phyloP scores from a whole-genome alignment of 305 asterid genomes.

The Caryopteris hybrid region DNA sequence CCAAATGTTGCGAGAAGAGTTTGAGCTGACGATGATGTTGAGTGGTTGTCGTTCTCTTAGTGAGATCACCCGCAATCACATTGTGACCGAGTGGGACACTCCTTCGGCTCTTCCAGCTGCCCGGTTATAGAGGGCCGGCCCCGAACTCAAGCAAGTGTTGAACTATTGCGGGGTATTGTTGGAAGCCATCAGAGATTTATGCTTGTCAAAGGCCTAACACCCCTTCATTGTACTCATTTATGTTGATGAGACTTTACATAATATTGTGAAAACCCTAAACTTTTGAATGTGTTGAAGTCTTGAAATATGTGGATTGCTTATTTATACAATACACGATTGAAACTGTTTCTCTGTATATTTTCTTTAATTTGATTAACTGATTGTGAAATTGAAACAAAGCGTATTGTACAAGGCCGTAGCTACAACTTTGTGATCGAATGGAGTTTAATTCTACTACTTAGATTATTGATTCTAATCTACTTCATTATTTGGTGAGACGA shows the following conservation, averaged over 20 bases:
- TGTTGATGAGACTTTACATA: slow-evolving; percentile 24
- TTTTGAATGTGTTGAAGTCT: slow-evolving; percentile 25
- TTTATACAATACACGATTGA: too few relatives aligned
- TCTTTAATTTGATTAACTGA: too few relatives aligned
- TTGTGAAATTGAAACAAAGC: too few relatives aligned
- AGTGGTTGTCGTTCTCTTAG: slow-evolving; percentile 72
- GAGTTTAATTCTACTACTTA: too few relatives aligned
- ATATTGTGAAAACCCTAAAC: slow-evolving; percentile 13
- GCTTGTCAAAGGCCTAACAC: slow-evolving; percentile 20
- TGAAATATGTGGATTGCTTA: too few relatives aligned
- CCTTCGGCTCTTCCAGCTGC: slow-evolving; percentile 52
- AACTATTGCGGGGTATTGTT: not conserved
- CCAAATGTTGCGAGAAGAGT: slow-evolving; percentile 83
- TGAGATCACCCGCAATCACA: slow-evolving; percentile 80
- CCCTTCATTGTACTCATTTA: slow-evolving; percentile 24
- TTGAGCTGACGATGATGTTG: slow-evolving; percentile 92
- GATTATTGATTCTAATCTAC: too few relatives aligned
- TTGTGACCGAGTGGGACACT: slow-evolving; percentile 70
- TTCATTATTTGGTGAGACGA: too few relatives aligned
- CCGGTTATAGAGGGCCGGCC: slow-evolving; percentile 35
- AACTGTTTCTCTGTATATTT: too few relatives aligned
- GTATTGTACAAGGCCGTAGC: too few relatives aligned
- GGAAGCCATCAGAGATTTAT: slow-evolving; percentile 13
- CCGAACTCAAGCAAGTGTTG: not conserved
- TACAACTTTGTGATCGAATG: too few relatives aligned